Evolutionary conservation across 148 eudicot species (phyloP).

Genomic region (Agrostemma githago): DNA sequence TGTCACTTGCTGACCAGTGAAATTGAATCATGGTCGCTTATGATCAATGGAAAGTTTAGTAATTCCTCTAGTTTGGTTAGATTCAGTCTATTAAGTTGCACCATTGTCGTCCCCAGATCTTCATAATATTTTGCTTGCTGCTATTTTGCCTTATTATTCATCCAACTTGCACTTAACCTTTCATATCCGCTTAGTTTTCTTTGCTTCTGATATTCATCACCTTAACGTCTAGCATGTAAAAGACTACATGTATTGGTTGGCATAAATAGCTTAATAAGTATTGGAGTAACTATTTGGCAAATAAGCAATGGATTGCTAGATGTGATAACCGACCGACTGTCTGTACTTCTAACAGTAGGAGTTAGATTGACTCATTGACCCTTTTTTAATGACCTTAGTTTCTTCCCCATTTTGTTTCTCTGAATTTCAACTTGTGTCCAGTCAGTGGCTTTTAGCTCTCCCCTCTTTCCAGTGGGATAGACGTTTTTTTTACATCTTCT

Average conservation of each 20-base stretch:
- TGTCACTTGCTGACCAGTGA: neutral
- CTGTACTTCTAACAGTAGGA: neutral
- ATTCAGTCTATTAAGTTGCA: neutral
- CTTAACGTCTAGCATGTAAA: neutral
- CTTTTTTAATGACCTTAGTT: neutral
- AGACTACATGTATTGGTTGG: neutral
- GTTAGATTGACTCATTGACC: neutral
- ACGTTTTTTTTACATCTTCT: neutral
- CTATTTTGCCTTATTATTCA: neutral
- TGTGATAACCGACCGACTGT: neutral
- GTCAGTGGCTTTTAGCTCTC: neutral
- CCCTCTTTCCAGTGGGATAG: neutral
- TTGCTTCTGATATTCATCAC: neutral
- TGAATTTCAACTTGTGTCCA: neutral
- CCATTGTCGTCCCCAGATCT: neutral
- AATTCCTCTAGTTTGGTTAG: neutral
- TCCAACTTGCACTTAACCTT: neutral
- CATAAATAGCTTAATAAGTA: neutral
- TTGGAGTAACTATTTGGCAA: neutral
- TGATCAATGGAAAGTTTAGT: neutral
- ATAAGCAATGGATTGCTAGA: neutral
- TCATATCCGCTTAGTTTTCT: neutral
- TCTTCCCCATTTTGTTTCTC: constrained; percentile 1
- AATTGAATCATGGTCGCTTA: neutral
- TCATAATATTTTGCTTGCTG: neutral